Evolutionary conservation across 768 basidiomycete species (phyloP).

Genomic region (Favolaschia claudopus): DNA sequence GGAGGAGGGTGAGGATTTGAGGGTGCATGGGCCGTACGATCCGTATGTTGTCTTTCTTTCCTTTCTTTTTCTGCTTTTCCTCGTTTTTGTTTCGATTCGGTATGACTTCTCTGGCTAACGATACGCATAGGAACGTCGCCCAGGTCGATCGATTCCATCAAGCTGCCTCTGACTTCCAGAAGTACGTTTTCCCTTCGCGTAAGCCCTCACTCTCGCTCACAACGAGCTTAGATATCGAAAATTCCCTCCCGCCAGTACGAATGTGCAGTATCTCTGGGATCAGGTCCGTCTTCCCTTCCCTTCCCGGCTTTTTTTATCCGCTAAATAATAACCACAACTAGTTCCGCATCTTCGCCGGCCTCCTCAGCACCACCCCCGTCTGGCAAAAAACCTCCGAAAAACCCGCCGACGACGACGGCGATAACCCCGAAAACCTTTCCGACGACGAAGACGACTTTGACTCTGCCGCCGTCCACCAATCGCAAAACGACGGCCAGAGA

Average conservation of each 20-base stretch:
- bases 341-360: constrained; percentile 70
- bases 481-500: constrained; percentile 2
- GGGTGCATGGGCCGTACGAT: constrained; percentile 53
- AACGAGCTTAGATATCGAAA: constrained; percentile 43
- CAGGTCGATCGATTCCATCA: constrained; percentile 64
- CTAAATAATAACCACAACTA: constrained; percentile 34
- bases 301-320: background rate
- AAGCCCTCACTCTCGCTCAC: constrained; percentile 8
- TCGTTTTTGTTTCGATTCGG: background rate
- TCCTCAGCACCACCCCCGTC: constrained; percentile 57
- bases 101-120: constrained; percentile 6
- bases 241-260: constrained; percentile 41
- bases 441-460: constrained; percentile 41
- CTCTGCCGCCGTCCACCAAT: background rate
- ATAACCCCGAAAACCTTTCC: constrained; percentile 32
- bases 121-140: constrained; percentile 48
- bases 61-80: background rate
- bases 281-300: constrained; percentile 50
- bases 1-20: constrained; percentile 64
- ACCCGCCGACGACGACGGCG: constrained; percentile 36
- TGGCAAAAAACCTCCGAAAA: constrained; percentile 49
- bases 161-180: constrained; percentile 65
- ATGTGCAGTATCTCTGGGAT: constrained; percentile 65
- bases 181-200: background rate
- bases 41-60: constrained; percentile 48